Evolutionary conservation across 2,329 filamentous ascomycete genomes (phyloP).

Genomic region (Pezicula radicicola): DNA sequence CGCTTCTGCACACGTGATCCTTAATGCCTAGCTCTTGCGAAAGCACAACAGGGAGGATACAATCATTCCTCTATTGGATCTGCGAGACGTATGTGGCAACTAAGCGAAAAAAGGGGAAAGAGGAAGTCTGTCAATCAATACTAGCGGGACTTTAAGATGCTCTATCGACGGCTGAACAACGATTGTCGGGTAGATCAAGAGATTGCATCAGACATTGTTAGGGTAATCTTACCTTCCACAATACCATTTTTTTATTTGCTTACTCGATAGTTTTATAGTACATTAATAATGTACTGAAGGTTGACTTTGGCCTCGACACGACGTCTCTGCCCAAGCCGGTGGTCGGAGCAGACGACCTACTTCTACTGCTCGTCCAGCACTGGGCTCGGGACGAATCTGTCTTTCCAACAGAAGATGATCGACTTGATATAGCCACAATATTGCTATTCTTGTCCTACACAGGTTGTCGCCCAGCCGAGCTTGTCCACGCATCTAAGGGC

Average conservation of each 20-base stretch:
- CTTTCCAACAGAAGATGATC: conserved; percentile 22
- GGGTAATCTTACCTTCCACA: too few relatives aligned
- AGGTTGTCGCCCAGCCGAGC: too few relatives aligned
- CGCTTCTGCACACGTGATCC: too few relatives aligned
- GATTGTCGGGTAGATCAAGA: conserved; percentile 5
- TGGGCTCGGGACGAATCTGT: conserved; percentile 19
- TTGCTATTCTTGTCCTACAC: conserved; percentile 23
- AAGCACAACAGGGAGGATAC: conserved; percentile 22
- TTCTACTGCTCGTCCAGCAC: conserved; percentile 17
- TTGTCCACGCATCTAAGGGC: too few relatives aligned
- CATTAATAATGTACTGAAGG: conserved; percentile 13
- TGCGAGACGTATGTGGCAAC: conserved; percentile 16
- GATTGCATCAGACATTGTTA: conserved; percentile 11
- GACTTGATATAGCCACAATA: conserved; percentile 19
- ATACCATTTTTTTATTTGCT: too few relatives aligned
- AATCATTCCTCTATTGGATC: conserved; percentile 22
- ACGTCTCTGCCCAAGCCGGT: conserved; percentile 17
- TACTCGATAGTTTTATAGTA: too few relatives aligned
- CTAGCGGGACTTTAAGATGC: conserved; percentile 9
- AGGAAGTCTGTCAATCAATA: conserved; percentile 9
- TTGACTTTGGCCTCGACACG: conserved; percentile 10
- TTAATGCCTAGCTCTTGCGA: too few relatives aligned
- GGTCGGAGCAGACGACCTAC: conserved; percentile 14
- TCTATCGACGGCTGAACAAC: conserved; percentile 12
- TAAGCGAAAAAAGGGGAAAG: conserved; percentile 7